Base-by-base conservation (phyloP, 2,329 filamentous ascomycete genomes). In the Chaetomiaceae sp. region DNA sequence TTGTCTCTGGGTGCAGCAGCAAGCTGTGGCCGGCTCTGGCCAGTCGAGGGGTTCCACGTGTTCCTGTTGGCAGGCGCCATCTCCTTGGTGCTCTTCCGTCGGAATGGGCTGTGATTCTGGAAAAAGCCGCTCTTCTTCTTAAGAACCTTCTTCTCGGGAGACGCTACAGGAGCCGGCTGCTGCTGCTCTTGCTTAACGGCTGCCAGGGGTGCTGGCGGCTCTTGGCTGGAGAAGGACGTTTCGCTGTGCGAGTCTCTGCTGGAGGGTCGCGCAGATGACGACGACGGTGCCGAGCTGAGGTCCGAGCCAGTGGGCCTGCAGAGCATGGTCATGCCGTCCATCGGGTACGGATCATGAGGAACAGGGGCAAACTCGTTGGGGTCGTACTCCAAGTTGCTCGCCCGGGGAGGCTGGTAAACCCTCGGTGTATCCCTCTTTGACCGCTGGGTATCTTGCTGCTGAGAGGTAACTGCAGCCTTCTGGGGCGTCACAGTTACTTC, bases 281-380 rank as follows among this genome's bases (percentile, higher is more conserved):
- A 77, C 21, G 72, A 65, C 13, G 60, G 62, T 34, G 62, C 63
- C 3, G 63, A 62, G 60, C 66, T 67, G 42, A 70, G 42, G 34
- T 70, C 68, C 7, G 67, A 69, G 44, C 61, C 67, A 13, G 66
- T 67, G 3, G 64, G 65, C 19, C 85, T 83, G 69, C 92, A 97
- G 56, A 96, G 86, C 81, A 97, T 95, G 0, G 92, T 96, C 90
- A 97, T 97, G 4, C 91, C 92, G 65, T 97, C 92, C 67, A 86
- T 82, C 0, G 92, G 91, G 65, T 96, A 96, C 9, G 93, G 89
- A 61, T 97, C 95, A 62, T 96, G 90, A 13, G 92, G 90, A 3
- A 95, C 80, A 13, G 81, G 70, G 4, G 83, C 76, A 53, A 88
- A 81, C 57, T 90, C 83, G 50, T 71, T 73, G 34, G 66, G 59